phyloP scores from a whole-genome alignment of 192 early-diverging fungal species.

The Coemansia sp. region DNA sequence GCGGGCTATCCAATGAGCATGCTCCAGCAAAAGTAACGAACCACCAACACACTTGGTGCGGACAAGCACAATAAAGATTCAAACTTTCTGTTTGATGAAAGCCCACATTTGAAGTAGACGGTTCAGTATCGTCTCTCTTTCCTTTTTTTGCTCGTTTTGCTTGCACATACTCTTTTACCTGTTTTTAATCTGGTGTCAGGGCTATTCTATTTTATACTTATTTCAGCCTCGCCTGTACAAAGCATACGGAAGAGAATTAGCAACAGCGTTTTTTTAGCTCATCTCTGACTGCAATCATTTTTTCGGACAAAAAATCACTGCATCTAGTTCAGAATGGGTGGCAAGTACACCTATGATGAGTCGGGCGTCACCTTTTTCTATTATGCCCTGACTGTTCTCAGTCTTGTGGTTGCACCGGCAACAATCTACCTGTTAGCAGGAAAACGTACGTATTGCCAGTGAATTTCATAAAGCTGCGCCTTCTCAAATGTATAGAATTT shows the following conservation, averaged over 20 bases:
- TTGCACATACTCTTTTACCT: constrained; percentile 3
- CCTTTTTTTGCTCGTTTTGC: not conserved
- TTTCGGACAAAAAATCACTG: constrained; percentile 3
- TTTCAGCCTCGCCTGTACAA: not conserved
- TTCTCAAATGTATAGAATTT: not conserved
- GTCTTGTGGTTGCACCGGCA: constrained; percentile 77
- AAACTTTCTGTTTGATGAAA: not conserved
- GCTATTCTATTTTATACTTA: constrained; percentile 7
- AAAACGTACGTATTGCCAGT: constrained; percentile 22
- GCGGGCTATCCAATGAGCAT: not conserved
- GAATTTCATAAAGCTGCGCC: not conserved
- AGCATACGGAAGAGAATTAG: not conserved
- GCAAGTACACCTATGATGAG: constrained; percentile 92
- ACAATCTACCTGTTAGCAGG: constrained; percentile 59
- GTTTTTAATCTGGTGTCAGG: not conserved
- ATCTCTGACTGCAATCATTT: not conserved
- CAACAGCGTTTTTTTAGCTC: not conserved
- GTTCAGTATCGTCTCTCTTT: not conserved
- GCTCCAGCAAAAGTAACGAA: not conserved
- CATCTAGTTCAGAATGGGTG: constrained; percentile 55
- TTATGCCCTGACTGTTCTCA: constrained; percentile 84
- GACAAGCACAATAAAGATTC: not conserved
- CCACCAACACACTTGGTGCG: too few species aligned
- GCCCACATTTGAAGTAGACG: too few species aligned
- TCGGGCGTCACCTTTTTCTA: constrained; percentile 92